These are phyloP conservation scores for Colletotrichum sojae DNA, from an alignment of 2,329 filamentous ascomycete genomes.

Conservation along the genomic window DNA sequence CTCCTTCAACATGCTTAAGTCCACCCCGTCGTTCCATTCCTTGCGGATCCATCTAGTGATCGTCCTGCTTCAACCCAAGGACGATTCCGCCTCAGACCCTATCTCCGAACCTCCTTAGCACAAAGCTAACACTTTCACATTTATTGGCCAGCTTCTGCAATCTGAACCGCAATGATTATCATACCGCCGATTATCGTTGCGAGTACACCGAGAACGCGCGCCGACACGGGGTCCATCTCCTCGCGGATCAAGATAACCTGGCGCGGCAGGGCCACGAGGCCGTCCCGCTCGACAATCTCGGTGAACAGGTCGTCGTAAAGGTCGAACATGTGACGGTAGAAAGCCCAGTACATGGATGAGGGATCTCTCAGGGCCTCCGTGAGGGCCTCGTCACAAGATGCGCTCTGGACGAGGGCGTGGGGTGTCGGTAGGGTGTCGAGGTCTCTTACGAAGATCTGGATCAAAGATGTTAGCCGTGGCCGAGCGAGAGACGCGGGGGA, in stretches of 20 bases:
- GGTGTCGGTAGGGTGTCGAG: neutral
- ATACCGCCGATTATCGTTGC: neutral
- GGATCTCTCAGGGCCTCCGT: neutral
- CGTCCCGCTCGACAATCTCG: neutral
- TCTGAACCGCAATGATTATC: neutral
- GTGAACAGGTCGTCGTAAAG: conserved; percentile 1
- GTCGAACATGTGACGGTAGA: conserved; percentile 1
- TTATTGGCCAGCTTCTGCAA: neutral
- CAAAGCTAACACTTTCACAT: neutral
- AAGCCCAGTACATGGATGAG: neutral
- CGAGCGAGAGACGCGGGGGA: too few relatives aligned
- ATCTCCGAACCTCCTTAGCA: neutral
- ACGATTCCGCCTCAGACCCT: neutral
- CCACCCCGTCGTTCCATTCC: too few relatives aligned
- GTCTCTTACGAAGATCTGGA: neutral
- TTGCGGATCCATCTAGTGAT: too few relatives aligned
- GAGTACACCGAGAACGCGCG: neutral
- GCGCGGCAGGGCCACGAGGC: neutral
- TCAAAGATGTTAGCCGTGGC: neutral
- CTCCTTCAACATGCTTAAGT: too few relatives aligned
- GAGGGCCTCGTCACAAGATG: neutral
- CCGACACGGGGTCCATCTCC: neutral
- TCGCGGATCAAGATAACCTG: neutral
- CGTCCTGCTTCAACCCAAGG: too few relatives aligned
- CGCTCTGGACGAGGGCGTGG: neutral